Percentiles rank a stretch among this genome's conserved stretches.
Evolutionary conservation across 2,329 filamentous ascomycete species (phyloP).

Genomic region (Neofusicoccum laricinum): DNA sequence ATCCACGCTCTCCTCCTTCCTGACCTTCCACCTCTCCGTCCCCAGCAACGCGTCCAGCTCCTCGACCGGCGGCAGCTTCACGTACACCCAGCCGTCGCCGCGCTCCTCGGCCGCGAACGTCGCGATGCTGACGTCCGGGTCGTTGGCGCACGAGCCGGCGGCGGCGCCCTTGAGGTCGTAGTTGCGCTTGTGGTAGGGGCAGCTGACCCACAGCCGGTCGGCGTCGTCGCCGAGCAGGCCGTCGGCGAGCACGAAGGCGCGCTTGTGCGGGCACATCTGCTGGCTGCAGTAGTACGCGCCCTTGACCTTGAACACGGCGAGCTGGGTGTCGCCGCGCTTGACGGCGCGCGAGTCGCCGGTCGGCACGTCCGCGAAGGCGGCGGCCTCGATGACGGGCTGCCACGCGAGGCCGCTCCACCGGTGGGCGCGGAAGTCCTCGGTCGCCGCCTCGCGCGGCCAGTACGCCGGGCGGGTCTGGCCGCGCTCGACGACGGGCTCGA

Average conservation of each 20-base stretch:
- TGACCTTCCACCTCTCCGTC: slow-evolving; percentile 75
- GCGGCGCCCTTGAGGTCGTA: slow-evolving; percentile 68
- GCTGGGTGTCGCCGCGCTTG: slow-evolving; percentile 84
- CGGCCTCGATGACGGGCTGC: slow-evolving; percentile 73
- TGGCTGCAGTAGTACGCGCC: slow-evolving; percentile 82
- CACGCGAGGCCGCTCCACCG: slow-evolving; percentile 67
- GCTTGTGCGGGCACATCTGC: slow-evolving; percentile 94
- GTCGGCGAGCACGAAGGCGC: slow-evolving; percentile 84
- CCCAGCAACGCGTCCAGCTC: slow-evolving; percentile 78
- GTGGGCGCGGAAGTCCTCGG: slow-evolving; percentile 69
- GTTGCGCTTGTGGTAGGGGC: slow-evolving; percentile 87
- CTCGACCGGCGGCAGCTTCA: slow-evolving; percentile 74
- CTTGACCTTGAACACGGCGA: slow-evolving; percentile 80
- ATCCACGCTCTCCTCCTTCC: slow-evolving; percentile 62
- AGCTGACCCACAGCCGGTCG: slow-evolving; percentile 75
- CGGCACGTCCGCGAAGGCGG: slow-evolving; percentile 66
- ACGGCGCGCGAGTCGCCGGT: slow-evolving; percentile 74
- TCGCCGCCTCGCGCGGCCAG: slow-evolving; percentile 69
- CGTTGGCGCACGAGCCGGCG: slow-evolving; percentile 71
- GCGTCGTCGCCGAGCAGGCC: slow-evolving; percentile 72
- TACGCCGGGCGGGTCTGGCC: slow-evolving; percentile 70
- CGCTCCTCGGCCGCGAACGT: slow-evolving; percentile 76
- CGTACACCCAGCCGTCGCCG: slow-evolving; percentile 72
- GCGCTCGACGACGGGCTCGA: slow-evolving; percentile 71
- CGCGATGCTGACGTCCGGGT: slow-evolving; percentile 73